Evolutionary conservation across 495 filamentous ascomycete genomes (phyloP), one percentile per base, ranked within the genome.

Genomic region (Aeminium ludgeri): DNA sequence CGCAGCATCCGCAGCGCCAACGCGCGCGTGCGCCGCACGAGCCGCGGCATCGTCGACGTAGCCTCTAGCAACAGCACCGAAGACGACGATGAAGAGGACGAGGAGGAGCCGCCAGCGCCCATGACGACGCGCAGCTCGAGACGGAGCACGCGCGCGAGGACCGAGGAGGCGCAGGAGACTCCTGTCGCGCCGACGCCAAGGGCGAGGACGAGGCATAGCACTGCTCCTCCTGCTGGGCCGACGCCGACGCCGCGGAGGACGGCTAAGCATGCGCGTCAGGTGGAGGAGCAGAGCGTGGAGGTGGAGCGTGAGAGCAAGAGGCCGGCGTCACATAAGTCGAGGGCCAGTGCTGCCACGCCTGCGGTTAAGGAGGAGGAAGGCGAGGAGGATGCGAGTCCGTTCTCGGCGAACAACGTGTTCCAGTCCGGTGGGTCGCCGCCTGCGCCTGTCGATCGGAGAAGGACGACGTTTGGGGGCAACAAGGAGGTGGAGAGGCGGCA

Each of bases 391-490:
- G 68, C 70, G 16, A 73, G 66, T 51, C 69, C 80, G 44, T 93
- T 96, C 59, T 79, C 76, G 25, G 65, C 72, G 51, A 86, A 96
- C 35, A 97, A 97, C 52, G 87, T 89, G 0, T 97, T 97, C 52
- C 89, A 97, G 56, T 89, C 82, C 53, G 86, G 84, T 11, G 73
- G 72, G 46, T 72, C 76, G 6, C 72, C 73, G 1, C 58, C 59
- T 20, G 48, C 55, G n/a, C 57, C 55, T 15, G 56, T 49, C 16
- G 69, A 71, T 31, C 56, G 63, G 19, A 70, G 59, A 38, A 47
- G 61, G n/a, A 62, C 48, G 41, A 62, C 56, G 1, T 41, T 59
- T 35, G 31, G 45, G 43, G 35, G 46, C 50, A 20, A 17, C 27
- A 50, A 40, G n/a, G 41, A 45, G 16, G 20, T 27, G 25, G 23